Conservation (phyloP, 2,329 filamentous ascomycete species). For the Myriosclerotinia duriaeana region DNA sequence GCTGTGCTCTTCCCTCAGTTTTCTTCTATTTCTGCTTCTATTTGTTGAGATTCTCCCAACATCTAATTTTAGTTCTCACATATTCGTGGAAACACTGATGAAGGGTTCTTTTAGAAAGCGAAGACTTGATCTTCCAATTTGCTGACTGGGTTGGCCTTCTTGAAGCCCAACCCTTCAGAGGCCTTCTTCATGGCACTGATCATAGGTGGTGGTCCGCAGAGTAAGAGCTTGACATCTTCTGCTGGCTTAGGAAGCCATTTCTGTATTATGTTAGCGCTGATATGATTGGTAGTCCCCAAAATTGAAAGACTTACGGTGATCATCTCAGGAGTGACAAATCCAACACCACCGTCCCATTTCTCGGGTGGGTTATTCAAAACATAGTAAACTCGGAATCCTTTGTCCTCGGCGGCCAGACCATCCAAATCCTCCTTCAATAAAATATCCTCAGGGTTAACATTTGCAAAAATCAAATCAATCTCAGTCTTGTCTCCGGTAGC, state of each 20-base stretch:
- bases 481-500: constrained; percentile 78
- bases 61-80: background rate
- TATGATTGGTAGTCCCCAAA: background rate
- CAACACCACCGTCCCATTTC: constrained; percentile 87
- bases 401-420: constrained; percentile 71
- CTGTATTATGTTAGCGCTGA: constrained; percentile 44
- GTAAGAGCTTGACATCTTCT: constrained; percentile 84
- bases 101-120: constrained; percentile 66
- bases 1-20: background rate
- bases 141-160: constrained; percentile 91
- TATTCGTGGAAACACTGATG: background rate
- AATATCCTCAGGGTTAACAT: constrained; percentile 91
- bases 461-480: constrained; percentile 94
- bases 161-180: constrained; percentile 81
- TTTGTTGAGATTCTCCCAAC: background rate
- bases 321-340: constrained; percentile 94
- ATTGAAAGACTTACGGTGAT: constrained; percentile 64
- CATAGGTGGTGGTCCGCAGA: constrained; percentile 97
- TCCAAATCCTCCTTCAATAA: constrained; percentile 91
- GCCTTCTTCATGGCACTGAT: constrained; percentile 96
- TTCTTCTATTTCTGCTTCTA: constrained; percentile 1
- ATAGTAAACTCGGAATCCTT: constrained; percentile 84
- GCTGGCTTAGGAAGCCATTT: constrained; percentile 80
- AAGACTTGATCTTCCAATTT: constrained; percentile 98
- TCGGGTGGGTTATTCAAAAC: constrained; percentile 94